Conservation (phyloP, 129 eudicot genomes). For the Smallanthus sonchifolius region DNA sequence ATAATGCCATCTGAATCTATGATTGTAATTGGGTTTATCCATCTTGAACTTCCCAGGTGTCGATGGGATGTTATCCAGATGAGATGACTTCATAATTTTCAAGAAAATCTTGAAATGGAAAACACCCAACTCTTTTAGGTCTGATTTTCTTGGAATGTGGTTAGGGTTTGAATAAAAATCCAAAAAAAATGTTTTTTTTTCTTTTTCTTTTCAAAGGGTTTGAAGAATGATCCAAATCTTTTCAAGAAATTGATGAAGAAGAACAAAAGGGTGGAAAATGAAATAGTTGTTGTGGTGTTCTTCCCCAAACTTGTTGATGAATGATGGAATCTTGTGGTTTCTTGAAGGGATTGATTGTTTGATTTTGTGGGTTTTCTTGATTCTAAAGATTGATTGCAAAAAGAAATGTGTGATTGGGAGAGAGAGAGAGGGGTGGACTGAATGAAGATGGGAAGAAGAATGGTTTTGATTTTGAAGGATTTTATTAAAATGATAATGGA, state of each 20-base stretch:
- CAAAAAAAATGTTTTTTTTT: background rate
- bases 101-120: constrained; percentile 28
- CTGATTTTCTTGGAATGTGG: constrained; percentile 8
- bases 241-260: constrained; percentile 11
- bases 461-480: constrained; percentile 5
- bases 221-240: constrained; percentile 11
- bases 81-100: constrained; percentile 31
- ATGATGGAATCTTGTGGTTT: constrained; percentile 30
- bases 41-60: constrained; percentile 47
- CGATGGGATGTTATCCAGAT: constrained; percentile 39
- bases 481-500: constrained; percentile 19
- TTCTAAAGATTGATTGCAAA: constrained; percentile 27
- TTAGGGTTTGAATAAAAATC: constrained; percentile 21
- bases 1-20: constrained; percentile 41
- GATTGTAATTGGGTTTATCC: constrained; percentile 30
- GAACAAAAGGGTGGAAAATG: background rate
- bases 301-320: constrained; percentile 8
- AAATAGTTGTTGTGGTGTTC: background rate
- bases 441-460: constrained; percentile 11
- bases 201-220: background rate
- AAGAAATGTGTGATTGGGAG: constrained; percentile 43
- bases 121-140: background rate
- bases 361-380: constrained; percentile 19
- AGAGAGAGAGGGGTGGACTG: constrained; percentile 39
- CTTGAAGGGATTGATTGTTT: constrained; percentile 21